These are phyloP conservation scores for Solanum lycopersicoides DNA, from an alignment of 257 asterid genomes.

Conservation along the genomic window DNA sequence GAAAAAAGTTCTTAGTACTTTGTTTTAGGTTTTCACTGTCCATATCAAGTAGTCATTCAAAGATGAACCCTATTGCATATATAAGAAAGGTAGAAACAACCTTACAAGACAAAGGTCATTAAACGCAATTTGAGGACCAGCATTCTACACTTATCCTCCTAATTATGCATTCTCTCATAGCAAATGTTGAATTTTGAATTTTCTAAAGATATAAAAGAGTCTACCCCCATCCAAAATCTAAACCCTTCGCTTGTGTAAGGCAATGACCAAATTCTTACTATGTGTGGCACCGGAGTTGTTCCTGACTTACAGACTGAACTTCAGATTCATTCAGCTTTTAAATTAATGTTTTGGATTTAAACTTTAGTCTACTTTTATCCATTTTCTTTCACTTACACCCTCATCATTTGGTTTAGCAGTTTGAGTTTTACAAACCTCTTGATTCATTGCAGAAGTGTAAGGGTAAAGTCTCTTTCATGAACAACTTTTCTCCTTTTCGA, in stretches of 20 bases:
- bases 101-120: background rate
- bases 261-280: background rate
- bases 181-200: background rate
- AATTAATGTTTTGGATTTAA: background rate
- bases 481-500: background rate
- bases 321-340: background rate
- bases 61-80: background rate
- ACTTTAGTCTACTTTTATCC: background rate
- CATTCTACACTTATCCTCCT: background rate
- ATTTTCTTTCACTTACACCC: background rate
- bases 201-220: background rate
- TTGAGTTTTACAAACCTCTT: background rate
- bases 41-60: background rate
- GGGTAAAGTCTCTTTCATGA: background rate
- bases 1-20: background rate
- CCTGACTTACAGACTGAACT: background rate
- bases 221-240: background rate
- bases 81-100: background rate
- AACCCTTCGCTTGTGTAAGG: background rate
- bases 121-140: background rate
- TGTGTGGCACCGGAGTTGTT: background rate
- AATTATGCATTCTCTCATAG: background rate
- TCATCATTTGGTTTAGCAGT: background rate
- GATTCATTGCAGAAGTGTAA: background rate
- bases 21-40: background rate